A percentile compares a stretch with the other conserved stretches of the same genome.
Evolutionary conservation across 2,329 filamentous ascomycete genomes (phyloP).

Genomic region (Cordyceps cicadae): DNA sequence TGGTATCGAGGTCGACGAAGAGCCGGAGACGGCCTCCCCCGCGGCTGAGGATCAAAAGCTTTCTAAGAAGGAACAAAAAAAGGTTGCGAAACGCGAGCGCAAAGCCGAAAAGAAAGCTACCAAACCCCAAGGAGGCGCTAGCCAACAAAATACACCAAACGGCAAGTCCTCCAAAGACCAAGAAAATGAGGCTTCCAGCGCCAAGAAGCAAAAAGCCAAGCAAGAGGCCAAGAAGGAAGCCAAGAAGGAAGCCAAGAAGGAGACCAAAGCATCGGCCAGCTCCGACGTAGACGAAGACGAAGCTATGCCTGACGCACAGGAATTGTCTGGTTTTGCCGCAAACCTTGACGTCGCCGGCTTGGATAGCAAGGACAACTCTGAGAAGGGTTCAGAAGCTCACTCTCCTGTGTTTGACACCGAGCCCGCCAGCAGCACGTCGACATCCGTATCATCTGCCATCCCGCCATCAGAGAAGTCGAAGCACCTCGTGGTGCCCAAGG

Average conservation of each 20-base stretch:
- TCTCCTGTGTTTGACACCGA: slow-evolving; percentile 52
- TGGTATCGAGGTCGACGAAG: slow-evolving; percentile 22
- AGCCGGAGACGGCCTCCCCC: slow-evolving; percentile 34
- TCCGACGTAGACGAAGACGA: slow-evolving; percentile 13
- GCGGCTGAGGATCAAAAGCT: slow-evolving; percentile 27
- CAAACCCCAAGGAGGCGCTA: slow-evolving; percentile 26
- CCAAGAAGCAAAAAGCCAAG: slow-evolving; percentile 22
- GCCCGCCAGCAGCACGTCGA: slow-evolving; percentile 50
- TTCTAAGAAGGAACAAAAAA: slow-evolving; percentile 44
- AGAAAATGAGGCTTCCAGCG: slow-evolving; percentile 24
- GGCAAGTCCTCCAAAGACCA: slow-evolving; percentile 21
- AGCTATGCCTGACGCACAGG: slow-evolving; percentile 13
- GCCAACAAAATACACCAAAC: slow-evolving; percentile 17
- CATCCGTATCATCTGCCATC: slow-evolving; percentile 61
- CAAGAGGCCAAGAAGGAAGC: slow-evolving; percentile 23
- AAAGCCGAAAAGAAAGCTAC: slow-evolving; percentile 34
- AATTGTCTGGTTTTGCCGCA: slow-evolving; percentile 16
- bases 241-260: too few relatives aligned
- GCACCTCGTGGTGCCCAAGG: slow-evolving; percentile 58
- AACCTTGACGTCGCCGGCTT: slow-evolving; percentile 22
- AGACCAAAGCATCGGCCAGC: slow-evolving; percentile 18
- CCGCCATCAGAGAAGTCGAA: slow-evolving; percentile 55
- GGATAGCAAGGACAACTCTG: slow-evolving; percentile 39
- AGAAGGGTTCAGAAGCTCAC: slow-evolving; percentile 41
- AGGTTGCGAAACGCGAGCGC: slow-evolving; percentile 29